A percentile compares a stretch with the other conserved stretches of the same genome.
Conservation (phyloP, 192 early-diverging fungal species). For the Jimgerdemannia lactiflua region DNA sequence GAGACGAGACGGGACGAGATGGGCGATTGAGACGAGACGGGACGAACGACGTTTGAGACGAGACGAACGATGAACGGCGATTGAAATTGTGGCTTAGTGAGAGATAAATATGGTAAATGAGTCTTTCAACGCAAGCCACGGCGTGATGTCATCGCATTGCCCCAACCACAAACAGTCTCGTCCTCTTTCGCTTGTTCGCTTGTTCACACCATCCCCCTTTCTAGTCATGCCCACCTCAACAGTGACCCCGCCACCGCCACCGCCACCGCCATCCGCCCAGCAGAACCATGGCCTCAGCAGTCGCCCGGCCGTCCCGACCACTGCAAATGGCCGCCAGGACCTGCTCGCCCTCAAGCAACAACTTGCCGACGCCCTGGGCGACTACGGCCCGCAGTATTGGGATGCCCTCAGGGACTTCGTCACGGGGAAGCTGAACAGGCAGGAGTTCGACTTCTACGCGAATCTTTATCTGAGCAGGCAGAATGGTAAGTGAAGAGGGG, state of each 20-base stretch:
- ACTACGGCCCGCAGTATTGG: constrained; percentile 76
- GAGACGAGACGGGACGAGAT: too few species aligned
- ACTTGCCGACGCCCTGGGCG: constrained; percentile 69
- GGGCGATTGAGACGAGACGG: too few species aligned
- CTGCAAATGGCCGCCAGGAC: constrained; percentile 47
- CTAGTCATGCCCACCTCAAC: neutral
- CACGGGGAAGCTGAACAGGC: constrained; percentile 69
- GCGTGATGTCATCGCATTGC: too few species aligned
- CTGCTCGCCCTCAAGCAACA: constrained; percentile 62
- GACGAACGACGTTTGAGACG: too few species aligned
- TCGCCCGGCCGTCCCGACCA: constrained; percentile 11
- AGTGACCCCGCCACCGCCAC: neutral
- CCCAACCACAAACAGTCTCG: neutral
- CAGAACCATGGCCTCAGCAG: neutral
- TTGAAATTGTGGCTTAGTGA: too few species aligned
- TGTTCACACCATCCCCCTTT: neutral
- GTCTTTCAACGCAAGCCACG: too few species aligned
- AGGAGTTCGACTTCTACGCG: constrained; percentile 80
- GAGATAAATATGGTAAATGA: too few species aligned
- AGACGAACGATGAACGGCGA: too few species aligned
- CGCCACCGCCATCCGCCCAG: neutral
- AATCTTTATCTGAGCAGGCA: constrained; percentile 58
- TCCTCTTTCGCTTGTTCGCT: neutral
- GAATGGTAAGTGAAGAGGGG: constrained; percentile 30
- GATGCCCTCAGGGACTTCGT: constrained; percentile 71